phyloP scores from a whole-genome alignment of 1,284 basidiomycete species.

The Ustilago xerochloae region DNA sequence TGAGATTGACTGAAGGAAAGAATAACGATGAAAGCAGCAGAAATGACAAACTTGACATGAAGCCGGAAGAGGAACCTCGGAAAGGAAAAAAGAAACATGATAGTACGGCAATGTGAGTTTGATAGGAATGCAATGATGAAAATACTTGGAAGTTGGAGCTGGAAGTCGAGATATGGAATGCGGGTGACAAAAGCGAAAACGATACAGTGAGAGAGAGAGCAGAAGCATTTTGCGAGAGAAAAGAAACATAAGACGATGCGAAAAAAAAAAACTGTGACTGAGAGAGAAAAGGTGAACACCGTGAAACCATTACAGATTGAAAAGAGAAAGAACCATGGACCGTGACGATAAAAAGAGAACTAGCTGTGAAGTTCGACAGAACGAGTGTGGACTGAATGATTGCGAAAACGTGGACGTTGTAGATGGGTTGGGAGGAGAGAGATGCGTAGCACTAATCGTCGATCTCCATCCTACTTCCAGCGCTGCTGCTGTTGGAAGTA shows the following conservation, averaged over 20 bases:
- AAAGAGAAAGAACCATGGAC: background rate
- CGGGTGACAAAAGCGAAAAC: no score
- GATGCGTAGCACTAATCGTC: background rate
- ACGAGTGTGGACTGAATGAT: background rate
- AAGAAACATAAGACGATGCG: background rate
- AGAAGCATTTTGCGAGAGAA: no score
- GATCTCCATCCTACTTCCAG: constrained; percentile 15
- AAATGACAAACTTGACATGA: no score
- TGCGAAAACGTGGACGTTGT: background rate
- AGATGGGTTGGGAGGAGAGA: background rate
- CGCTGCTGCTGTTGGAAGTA: background rate
- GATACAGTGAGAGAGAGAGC: no score
- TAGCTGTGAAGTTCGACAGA: no score
- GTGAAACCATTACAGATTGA: no score
- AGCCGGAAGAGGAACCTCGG: no score
- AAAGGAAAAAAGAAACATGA: no score
- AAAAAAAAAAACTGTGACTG: background rate
- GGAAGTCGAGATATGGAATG: no score
- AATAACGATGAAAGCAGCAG: background rate
- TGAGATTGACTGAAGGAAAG: background rate
- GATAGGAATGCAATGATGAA: no score
- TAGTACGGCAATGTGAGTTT: no score
- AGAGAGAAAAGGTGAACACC: background rate
- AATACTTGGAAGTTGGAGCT: no score
- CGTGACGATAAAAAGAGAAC: background rate